A percentile compares a stretch with the other conserved stretches of the same genome.
phyloP scores from a whole-genome alignment of 2,329 filamentous ascomycete genomes.

The Chrysosporium keratinophilum region DNA sequence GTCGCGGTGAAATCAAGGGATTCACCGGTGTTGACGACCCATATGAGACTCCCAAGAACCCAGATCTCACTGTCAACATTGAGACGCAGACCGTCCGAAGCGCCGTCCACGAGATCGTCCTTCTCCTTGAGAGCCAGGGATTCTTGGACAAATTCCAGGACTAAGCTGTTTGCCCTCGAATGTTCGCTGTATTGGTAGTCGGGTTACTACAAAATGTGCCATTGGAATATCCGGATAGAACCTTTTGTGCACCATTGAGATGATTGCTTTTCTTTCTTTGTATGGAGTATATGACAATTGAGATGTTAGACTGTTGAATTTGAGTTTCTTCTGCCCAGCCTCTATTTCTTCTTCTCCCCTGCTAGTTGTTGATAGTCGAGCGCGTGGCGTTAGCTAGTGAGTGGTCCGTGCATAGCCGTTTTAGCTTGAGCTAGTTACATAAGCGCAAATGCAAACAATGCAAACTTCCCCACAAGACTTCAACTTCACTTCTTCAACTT shows the following conservation, averaged over 20 bases:
- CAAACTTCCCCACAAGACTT: conserved; percentile 10
- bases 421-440: neutral
- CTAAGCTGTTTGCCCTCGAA: neutral
- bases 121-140: conserved; percentile 81
- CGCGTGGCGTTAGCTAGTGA: neutral
- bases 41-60: conserved; percentile 73
- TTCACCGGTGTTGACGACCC: conserved; percentile 98
- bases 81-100: conserved; percentile 82
- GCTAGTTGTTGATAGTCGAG: neutral
- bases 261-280: neutral
- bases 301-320: neutral
- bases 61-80: conserved; percentile 73
- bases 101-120: conserved; percentile 91
- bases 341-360: no score
- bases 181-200: neutral
- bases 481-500: neutral
- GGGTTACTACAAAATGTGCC: neutral
- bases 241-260: conserved; percentile 7
- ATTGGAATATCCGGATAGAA: conserved; percentile 10
- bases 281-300: neutral
- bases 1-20: conserved; percentile 85
- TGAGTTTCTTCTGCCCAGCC: neutral
- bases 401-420: neutral
- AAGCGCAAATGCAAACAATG: conserved; percentile 11
- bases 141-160: conserved; percentile 57